phyloP scores from a whole-genome alignment of 2,329 filamentous ascomycete species.

The Coniochaeta sp. region DNA sequence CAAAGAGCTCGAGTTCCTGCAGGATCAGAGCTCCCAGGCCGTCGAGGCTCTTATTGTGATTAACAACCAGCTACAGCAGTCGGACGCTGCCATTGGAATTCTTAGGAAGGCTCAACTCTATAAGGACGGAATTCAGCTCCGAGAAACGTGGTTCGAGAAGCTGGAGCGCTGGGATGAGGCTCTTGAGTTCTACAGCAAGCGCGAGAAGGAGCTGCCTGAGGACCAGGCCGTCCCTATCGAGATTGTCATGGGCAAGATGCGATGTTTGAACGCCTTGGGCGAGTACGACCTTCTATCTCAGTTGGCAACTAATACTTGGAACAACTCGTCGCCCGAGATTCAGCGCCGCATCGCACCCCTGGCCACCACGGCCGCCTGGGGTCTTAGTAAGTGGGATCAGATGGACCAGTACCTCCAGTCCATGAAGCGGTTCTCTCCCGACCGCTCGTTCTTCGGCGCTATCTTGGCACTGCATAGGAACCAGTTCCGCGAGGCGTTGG shows the following conservation, averaged over 20 bases:
- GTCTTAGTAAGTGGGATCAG: conserved; percentile 89
- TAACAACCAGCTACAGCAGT: conserved; percentile 98
- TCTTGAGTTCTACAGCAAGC: conserved; percentile 81
- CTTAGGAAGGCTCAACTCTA: conserved; percentile 93
- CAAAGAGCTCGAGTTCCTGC: conserved; percentile 96
- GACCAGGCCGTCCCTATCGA: conserved; percentile 66
- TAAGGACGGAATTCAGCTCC: conserved; percentile 83
- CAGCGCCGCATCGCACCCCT: conserved; percentile 87
- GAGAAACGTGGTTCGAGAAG: conserved; percentile 99
- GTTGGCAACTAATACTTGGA: conserved; percentile 89
- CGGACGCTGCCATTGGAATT: conserved; percentile 96
- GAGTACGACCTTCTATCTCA: conserved; percentile 94
- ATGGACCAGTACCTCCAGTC: conserved; percentile 97
- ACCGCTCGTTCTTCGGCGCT: conserved; percentile 94
- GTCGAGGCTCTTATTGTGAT: conserved; percentile 98
- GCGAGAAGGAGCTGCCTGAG: conserved; percentile 61
- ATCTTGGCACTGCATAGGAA: conserved; percentile 93
- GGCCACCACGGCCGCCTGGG: conserved; percentile 94
- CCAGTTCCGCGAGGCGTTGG: conserved; percentile 85
- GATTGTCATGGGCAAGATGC: conserved; percentile 99
- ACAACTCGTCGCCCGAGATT: conserved; percentile 78
- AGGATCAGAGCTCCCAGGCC: conserved; percentile 90
- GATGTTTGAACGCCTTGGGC: conserved; percentile 90
- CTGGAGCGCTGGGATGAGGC: conserved; percentile 98
- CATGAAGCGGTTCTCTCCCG: conserved; percentile 89